These are phyloP conservation scores for Bipolaris victoriae DNA, from an alignment of 2,329 filamentous ascomycete genomes.

Conservation along the genomic window DNA sequence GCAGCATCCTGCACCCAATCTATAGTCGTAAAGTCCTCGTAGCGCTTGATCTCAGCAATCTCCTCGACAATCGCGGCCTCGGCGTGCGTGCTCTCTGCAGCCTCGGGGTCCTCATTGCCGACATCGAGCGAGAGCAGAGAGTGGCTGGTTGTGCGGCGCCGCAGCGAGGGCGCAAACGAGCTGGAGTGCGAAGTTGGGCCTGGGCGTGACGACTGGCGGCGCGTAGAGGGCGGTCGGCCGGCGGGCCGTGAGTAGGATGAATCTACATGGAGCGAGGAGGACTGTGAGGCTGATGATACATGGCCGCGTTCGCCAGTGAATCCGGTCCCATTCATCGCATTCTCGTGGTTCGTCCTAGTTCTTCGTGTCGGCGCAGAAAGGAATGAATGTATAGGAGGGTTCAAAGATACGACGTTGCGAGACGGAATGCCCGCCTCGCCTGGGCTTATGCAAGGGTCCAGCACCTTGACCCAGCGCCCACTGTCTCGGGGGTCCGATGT, in stretches of 20 bases:
- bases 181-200: constrained; percentile 36
- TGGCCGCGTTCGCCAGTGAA: constrained; percentile 11
- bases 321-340: constrained; percentile 55
- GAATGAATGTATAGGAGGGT: constrained; percentile 1
- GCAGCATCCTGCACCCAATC: constrained; percentile 99
- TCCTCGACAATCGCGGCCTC: constrained; percentile 86
- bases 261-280: not conserved
- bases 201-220: constrained; percentile 33
- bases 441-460: constrained; percentile 13
- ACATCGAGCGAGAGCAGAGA: constrained; percentile 66
- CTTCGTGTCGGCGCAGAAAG: constrained; percentile 2
- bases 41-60: constrained; percentile 96
- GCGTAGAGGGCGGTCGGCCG: constrained; percentile 55
- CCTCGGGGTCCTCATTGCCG: constrained; percentile 65
- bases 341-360: constrained; percentile 5
- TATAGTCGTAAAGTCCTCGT: constrained; percentile 98
- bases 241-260: constrained; percentile 27
- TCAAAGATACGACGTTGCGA: not conserved
- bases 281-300: constrained; percentile 3
- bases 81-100: constrained; percentile 57
- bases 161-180: constrained; percentile 61
- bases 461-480: constrained; percentile 8
- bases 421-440: not conserved
- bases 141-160: constrained; percentile 69
- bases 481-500: constrained; percentile 17